A percentile compares a stretch with the other conserved stretches of the same genome.
These are phyloP conservation scores for Pythium vanterpoolii DNA, from an alignment of 352 stramenopile species.

Conservation along the genomic window DNA sequence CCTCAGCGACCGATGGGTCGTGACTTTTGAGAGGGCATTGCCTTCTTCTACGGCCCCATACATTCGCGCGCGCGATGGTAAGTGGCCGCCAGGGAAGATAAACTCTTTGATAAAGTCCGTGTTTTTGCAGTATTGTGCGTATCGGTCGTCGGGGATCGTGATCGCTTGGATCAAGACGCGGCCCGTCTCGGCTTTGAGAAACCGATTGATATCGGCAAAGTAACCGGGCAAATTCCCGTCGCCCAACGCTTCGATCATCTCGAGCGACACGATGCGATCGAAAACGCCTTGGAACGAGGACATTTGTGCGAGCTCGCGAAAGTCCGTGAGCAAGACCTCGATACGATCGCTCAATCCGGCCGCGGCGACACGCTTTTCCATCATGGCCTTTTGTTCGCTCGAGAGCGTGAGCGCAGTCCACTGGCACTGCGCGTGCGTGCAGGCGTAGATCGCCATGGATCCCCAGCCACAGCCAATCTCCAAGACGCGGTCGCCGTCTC, in stretches of 20 bases:
- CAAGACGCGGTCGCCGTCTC: constrained; percentile 26
- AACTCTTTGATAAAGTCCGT: constrained; percentile 33
- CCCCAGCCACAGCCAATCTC: constrained; percentile 33
- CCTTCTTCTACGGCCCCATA: constrained; percentile 24
- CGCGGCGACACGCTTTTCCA: constrained; percentile 19
- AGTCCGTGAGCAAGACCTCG: constrained; percentile 27
- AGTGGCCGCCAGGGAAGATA: constrained; percentile 31
- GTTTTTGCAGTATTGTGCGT: constrained; percentile 28
- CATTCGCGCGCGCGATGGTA: constrained; percentile 25
- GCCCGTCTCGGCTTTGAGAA: constrained; percentile 26
- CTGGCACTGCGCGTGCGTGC: constrained; percentile 8
- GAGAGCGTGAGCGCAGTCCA: constrained; percentile 25
- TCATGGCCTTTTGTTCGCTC: constrained; percentile 23
- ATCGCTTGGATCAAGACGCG: constrained; percentile 31
- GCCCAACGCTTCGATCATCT: constrained; percentile 33
- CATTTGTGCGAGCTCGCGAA: constrained; percentile 24
- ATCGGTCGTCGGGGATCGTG: constrained; percentile 25
- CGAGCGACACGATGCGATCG: constrained; percentile 28
- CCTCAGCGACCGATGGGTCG: neutral
- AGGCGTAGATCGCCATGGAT: constrained; percentile 27
- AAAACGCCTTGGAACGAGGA: constrained; percentile 10
- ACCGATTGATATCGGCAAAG: constrained; percentile 29
- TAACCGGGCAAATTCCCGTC: constrained; percentile 25
- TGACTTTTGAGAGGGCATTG: constrained; percentile 6
- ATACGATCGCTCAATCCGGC: constrained; percentile 26